Conservation (phyloP, 148 eudicot genomes). For the Suaeda aralocaspica region DNA sequence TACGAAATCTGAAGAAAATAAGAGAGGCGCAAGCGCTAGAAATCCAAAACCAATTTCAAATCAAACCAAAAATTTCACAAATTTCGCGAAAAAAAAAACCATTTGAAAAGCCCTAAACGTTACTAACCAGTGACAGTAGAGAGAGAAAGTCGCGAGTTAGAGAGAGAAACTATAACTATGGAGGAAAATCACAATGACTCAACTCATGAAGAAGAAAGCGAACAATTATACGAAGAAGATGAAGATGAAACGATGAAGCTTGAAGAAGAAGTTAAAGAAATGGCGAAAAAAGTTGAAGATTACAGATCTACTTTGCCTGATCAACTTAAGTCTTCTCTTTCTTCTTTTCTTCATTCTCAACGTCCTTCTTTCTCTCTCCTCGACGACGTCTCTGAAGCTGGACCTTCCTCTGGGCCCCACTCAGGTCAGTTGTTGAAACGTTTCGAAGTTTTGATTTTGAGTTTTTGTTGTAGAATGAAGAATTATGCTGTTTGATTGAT, state of each 20-base stretch:
- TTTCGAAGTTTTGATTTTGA: neutral
- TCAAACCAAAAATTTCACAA: conserved; percentile 5
- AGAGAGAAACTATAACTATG: neutral
- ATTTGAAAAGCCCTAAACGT: conserved; percentile 16
- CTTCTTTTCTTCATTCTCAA: conserved; percentile 41
- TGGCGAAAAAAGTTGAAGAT: conserved; percentile 45
- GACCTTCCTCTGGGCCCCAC: conserved; percentile 24
- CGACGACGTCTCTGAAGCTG: conserved; percentile 27
- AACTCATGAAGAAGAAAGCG: conserved; percentile 16
- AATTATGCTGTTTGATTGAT: neutral
- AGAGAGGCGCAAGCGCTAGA: conserved; percentile 6
- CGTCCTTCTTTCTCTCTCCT: conserved; percentile 35
- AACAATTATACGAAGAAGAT: neutral
- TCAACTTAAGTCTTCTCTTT: conserved; percentile 41
- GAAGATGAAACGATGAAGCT: conserved; percentile 30
- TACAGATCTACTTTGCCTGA: conserved; percentile 50
- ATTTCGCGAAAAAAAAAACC: conserved; percentile 11
- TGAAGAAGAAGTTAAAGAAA: conserved; percentile 44
- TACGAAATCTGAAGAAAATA: too few relatives aligned
- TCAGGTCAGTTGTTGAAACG: conserved; percentile 10
- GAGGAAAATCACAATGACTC: conserved; percentile 17
- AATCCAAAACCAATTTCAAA: neutral
- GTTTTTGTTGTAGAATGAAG: neutral
- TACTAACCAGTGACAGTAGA: neutral
- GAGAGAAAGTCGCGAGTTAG: conserved; percentile 4